Conservation (phyloP, 345 rosid species). For the Bruguiera gymnorhiza region DNA sequence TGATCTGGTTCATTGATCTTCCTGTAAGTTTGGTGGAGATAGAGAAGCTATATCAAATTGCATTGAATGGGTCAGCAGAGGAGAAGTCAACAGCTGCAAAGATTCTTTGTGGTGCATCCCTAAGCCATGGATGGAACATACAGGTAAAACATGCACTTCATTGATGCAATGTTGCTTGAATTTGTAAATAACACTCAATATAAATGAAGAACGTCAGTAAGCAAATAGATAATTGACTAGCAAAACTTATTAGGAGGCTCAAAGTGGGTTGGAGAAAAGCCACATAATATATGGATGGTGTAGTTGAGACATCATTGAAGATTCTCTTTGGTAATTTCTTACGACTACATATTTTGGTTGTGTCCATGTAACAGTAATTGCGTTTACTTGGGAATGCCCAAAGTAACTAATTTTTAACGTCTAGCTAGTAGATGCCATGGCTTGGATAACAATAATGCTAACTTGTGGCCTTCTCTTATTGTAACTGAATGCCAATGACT, state of each 20-base stretch:
- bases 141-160: conserved; percentile 40
- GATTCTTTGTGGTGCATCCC: conserved; percentile 66
- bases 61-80: conserved; percentile 49
- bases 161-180: conserved; percentile 3
- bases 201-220: too few relatives aligned
- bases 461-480: too few relatives aligned
- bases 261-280: background rate
- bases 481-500: too few relatives aligned
- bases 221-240: too few relatives aligned
- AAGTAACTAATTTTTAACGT: too few relatives aligned
- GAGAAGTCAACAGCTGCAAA: conserved; percentile 59
- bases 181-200: background rate
- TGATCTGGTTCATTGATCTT: conserved; percentile 19
- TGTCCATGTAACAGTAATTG: too few relatives aligned
- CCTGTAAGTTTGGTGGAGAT: conserved; percentile 53
- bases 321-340: too few relatives aligned
- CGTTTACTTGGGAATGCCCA: too few relatives aligned
- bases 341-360: too few relatives aligned
- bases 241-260: too few relatives aligned
- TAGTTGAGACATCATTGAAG: background rate
- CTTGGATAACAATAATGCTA: too few relatives aligned
- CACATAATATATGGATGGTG: background rate
- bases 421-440: too few relatives aligned
- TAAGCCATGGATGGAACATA: conserved; percentile 63
- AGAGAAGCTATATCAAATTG: conserved; percentile 54